A percentile compares a stretch with the other conserved stretches of the same genome.
Conservation (phyloP, 768 basidiomycete genomes). For the Suillus occidentalis region DNA sequence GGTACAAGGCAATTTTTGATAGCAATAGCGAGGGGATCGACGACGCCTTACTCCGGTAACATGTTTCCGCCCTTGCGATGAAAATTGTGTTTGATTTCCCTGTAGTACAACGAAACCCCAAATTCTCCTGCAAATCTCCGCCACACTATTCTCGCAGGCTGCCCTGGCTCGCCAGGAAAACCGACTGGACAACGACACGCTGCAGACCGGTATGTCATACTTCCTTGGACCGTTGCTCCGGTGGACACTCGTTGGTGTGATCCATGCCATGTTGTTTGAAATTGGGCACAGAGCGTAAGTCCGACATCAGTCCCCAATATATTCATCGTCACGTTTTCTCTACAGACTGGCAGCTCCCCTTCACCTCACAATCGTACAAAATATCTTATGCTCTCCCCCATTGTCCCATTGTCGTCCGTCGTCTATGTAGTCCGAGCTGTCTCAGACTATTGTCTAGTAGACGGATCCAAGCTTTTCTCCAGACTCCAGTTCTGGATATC, state of each 20-base stretch:
- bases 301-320: background rate
- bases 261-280: slow-evolving; percentile 62
- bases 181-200: slow-evolving; percentile 64
- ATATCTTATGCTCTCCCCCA: slow-evolving; percentile 60
- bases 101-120: slow-evolving; percentile 71
- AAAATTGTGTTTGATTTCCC: slow-evolving; percentile 3
- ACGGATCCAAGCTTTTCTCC: slow-evolving; percentile 32
- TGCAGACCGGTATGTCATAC: slow-evolving; percentile 76
- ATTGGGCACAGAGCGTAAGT: slow-evolving; percentile 56
- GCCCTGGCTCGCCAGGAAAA: slow-evolving; percentile 46
- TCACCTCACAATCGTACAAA: slow-evolving; percentile 67
- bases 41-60: slow-evolving; percentile 68
- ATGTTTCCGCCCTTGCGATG: background rate
- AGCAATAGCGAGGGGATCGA: slow-evolving; percentile 79
- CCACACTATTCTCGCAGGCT: slow-evolving; percentile 66
- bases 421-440: slow-evolving; percentile 59
- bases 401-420: slow-evolving; percentile 66
- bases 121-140: slow-evolving; percentile 63
- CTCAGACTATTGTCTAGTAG: slow-evolving; percentile 44
- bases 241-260: slow-evolving; percentile 79
- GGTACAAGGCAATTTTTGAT: slow-evolving; percentile 82
- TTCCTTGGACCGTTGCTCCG: slow-evolving; percentile 71
- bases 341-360: slow-evolving; percentile 47
- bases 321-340: background rate
- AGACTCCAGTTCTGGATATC: slow-evolving; percentile 36